These are phyloP conservation scores for Penstemon davidsonii DNA, from an alignment of 257 asterid genomes.

Conservation along the genomic window DNA sequence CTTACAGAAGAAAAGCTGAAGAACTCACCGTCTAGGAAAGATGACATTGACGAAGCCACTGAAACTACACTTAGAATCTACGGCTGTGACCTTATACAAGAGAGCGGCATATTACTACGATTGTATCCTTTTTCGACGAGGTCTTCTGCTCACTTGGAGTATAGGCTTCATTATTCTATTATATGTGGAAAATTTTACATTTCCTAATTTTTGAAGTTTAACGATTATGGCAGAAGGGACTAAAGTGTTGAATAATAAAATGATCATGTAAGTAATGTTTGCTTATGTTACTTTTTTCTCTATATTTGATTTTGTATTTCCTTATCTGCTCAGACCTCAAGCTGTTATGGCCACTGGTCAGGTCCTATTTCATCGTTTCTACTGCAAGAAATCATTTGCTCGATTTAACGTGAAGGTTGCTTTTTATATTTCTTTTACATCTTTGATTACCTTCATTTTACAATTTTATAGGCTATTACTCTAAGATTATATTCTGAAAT, in stretches of 20 bases:
- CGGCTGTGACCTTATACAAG: conserved; percentile 96
- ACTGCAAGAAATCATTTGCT: conserved; percentile 89
- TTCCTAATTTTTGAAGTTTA: too few relatives aligned
- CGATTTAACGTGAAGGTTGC: conserved; percentile 88
- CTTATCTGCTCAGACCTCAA: conserved; percentile 84
- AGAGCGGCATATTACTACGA: conserved; percentile 86
- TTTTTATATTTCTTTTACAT: conserved; percentile 4
- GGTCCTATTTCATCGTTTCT: conserved; percentile 91
- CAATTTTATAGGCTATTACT: not conserved
- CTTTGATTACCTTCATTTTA: not conserved
- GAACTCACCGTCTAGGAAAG: conserved; percentile 79
- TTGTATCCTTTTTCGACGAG: conserved; percentile 64
- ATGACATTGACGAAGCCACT: conserved; percentile 80
- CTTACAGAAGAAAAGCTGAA: conserved; percentile 74
- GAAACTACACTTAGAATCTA: conserved; percentile 84
- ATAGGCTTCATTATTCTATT: conserved; percentile 1
- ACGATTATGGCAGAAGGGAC: not conserved
- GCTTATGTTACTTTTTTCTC: not conserved
- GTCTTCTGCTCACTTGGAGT: conserved; percentile 9
- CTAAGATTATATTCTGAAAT: conserved; percentile 25
- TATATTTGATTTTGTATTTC: conserved; percentile 26
- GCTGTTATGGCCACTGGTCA: conserved; percentile 99
- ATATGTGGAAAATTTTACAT: not conserved
- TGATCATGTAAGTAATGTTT: conserved; percentile 10
- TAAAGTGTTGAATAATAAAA: not conserved